Base-by-base conservation (phyloP, 2,329 filamentous ascomycete genomes). In the Escovopsis sp. region DNA sequence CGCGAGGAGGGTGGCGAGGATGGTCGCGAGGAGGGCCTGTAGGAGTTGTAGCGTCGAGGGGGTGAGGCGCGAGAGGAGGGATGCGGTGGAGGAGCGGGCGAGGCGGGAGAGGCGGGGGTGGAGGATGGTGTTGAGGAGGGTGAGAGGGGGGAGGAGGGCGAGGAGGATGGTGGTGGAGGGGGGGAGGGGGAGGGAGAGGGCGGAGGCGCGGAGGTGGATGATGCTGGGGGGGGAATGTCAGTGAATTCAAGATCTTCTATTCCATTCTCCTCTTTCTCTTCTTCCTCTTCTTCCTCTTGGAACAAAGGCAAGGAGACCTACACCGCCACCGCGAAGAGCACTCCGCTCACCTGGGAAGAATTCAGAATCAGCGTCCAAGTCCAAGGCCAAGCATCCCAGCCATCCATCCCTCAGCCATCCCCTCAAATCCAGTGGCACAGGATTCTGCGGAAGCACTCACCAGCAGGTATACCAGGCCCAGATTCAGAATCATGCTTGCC, bases 1-100 rank as follows among this genome's bases (percentile, higher is more conserved):
- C 21, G 58, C 43, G 12, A 66, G 52, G 7, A 68, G 47, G 0
- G 65, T 65, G 2, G 62, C 62, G 3, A 70, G 53, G 5, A 67
- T 48, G 6, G 62, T 55, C 2, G 58, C 51, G 4, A 63, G 27
- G 15, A 66, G 47, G 7, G 50, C 57, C 36, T 68, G 65, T 3
- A 63, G 39, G 10, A 56, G 47, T 33, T 68, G 63, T 9, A 63
- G 41, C 14, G 55, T 40, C 13, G 55, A 42, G 4, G 54, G 55
- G 2, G 50, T 37, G 25, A 58, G 45, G n/a, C 41, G 43, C 5
- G 35, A 36, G 33, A 48, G 35, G 27, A 41, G 36, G 13, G 21
- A 41, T n/a, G 27, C 30, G 21, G 6, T 5, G 23, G 48, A 46
- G 27, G 42, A 34, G 34, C 40, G 38, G 11, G 50, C 43, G 31